Evolutionary conservation across 768 basidiomycete species (phyloP).

Genomic region (Tephrocybe sp.): DNA sequence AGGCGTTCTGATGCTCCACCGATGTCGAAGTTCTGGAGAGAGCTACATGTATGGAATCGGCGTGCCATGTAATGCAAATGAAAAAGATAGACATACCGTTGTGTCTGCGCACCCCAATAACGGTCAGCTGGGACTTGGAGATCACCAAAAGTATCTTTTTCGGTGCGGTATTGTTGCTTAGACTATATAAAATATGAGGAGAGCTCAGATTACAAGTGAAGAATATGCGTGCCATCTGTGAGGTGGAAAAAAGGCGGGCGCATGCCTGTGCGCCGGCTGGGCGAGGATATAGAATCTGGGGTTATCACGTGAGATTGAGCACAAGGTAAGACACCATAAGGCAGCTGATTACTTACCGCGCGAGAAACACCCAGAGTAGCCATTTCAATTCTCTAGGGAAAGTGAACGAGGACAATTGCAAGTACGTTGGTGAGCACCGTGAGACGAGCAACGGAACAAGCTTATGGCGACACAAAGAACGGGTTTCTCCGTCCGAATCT

Average conservation of each 20-base stretch:
- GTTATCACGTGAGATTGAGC: slow-evolving; percentile 28
- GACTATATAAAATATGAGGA: slow-evolving; percentile 24
- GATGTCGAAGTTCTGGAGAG: slow-evolving; percentile 97
- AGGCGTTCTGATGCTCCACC: slow-evolving; percentile 93
- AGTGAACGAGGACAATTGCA: not conserved
- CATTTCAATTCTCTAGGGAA: slow-evolving; percentile 5
- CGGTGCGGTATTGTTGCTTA: slow-evolving; percentile 62
- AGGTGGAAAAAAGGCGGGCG: slow-evolving; percentile 31
- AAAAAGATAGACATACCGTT: slow-evolving; percentile 53
- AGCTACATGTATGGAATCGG: slow-evolving; percentile 33
- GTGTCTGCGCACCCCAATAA: slow-evolving; percentile 99
- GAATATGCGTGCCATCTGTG: slow-evolving; percentile 26
- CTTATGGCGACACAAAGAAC: slow-evolving; percentile 7
- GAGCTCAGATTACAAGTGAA: not conserved
- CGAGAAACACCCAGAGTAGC: slow-evolving; percentile 15
- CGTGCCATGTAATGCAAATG: not conserved
- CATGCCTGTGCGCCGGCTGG: slow-evolving; percentile 12
- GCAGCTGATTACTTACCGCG: slow-evolving; percentile 19
- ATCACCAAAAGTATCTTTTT: slow-evolving; percentile 95
- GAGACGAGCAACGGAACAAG: slow-evolving; percentile 8
- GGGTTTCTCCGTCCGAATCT: slow-evolving; percentile 23
- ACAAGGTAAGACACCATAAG: slow-evolving; percentile 1
- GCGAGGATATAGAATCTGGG: slow-evolving; percentile 24
- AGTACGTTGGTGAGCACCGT: not conserved
- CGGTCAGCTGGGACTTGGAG: slow-evolving; percentile 72